A percentile compares a stretch with the other conserved stretches of the same genome.
Evolutionary conservation across 106 monocot genomes (phyloP).

Genomic region (Dendrobium nobile): DNA sequence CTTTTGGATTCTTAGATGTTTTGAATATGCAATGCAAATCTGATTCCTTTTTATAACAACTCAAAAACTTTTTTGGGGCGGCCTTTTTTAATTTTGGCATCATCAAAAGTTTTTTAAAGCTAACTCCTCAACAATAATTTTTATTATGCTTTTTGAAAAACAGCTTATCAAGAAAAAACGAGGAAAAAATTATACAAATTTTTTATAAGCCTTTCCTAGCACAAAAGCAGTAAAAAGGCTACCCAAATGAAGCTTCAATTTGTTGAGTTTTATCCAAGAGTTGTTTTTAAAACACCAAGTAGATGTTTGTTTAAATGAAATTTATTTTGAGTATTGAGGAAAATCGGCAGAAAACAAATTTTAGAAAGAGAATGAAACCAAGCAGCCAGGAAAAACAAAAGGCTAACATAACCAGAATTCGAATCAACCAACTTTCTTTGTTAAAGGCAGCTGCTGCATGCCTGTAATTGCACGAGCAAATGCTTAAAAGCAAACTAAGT

Average conservation of each 20-base stretch:
- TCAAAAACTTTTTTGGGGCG: no score
- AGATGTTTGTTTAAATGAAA: background rate
- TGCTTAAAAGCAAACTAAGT: no score
- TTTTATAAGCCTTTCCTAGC: no score
- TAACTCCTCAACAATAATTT: no score
- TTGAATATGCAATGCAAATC: background rate
- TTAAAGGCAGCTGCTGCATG: background rate
- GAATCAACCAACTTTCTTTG: background rate
- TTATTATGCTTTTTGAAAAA: no score
- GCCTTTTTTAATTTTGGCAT: no score
- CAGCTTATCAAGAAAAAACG: no score
- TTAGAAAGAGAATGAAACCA: background rate
- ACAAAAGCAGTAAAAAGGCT: no score
- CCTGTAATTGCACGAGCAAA: background rate
- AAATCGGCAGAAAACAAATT: background rate
- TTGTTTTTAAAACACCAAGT: background rate
- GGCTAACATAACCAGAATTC: background rate
- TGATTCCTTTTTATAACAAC: background rate
- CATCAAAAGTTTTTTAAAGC: no score
- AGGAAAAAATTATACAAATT: no score
- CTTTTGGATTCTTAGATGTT: background rate
- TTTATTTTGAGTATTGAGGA: background rate
- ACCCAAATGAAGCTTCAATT: background rate
- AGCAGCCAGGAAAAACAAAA: background rate
- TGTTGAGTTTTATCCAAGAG: background rate